Conservation (phyloP, 2,329 filamentous ascomycete genomes). For the Sarocladium brachiariae region DNA sequence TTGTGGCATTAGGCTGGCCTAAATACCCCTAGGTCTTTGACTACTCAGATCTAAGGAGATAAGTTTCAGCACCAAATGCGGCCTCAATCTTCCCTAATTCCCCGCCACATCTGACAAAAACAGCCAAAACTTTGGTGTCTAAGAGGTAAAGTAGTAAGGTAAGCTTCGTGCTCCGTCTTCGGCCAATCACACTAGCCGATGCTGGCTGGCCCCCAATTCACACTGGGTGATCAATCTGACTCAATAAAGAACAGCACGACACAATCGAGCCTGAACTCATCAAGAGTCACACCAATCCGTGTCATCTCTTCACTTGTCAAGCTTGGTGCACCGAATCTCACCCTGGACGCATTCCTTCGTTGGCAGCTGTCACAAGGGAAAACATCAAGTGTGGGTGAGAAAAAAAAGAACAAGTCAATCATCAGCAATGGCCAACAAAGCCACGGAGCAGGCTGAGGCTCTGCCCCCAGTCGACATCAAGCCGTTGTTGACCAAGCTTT, state of each 20-base stretch:
- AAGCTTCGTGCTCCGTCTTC: constrained; percentile 5
- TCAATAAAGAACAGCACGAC: constrained; percentile 2
- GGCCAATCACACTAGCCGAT: constrained; percentile 4
- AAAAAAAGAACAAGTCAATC: neutral
- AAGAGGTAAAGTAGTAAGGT: too few relatives aligned
- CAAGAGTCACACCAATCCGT: constrained; percentile 2
- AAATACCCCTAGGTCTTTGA: too few relatives aligned
- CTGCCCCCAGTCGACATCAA: constrained; percentile 52
- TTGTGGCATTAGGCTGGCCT: too few relatives aligned
- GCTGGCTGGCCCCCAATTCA: neutral
- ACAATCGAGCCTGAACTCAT: constrained; percentile 6
- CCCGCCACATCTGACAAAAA: too few relatives aligned
- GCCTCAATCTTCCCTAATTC: neutral
- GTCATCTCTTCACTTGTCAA: neutral
- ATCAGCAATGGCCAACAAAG: constrained; percentile 27
- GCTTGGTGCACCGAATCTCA: neutral
- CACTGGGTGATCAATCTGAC: constrained; percentile 2
- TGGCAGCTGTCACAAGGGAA: neutral
- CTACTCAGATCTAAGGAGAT: too few relatives aligned
- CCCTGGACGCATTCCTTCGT: neutral
- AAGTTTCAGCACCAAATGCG: too few relatives aligned
- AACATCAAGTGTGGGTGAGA: neutral
- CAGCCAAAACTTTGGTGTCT: neutral
- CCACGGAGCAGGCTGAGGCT: constrained; percentile 19
- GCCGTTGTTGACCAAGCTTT: constrained; percentile 65